These are phyloP conservation scores for Trichocomaceae sp. DNA, from an alignment of 2,329 filamentous ascomycete species.

Conservation along the genomic window DNA sequence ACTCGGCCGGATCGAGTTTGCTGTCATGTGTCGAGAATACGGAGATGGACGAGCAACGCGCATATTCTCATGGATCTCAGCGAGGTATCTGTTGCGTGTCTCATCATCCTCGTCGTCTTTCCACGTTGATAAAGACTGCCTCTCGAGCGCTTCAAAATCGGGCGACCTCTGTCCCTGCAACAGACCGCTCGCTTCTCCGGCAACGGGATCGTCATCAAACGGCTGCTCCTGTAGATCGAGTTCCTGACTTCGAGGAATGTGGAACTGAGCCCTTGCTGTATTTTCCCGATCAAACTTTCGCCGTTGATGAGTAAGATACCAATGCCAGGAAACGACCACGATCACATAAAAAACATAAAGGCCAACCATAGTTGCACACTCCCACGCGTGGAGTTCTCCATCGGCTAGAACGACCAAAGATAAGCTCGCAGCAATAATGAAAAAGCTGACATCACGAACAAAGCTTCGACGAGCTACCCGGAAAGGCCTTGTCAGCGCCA, in stretches of 20 bases:
- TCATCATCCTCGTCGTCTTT: constrained; percentile 47
- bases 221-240: constrained; percentile 50
- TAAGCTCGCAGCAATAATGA: constrained; percentile 78
- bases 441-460: constrained; percentile 85
- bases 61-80: constrained; percentile 91
- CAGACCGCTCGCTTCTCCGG: constrained; percentile 40
- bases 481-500: constrained; percentile 95
- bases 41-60: constrained; percentile 65
- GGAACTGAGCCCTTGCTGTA: constrained; percentile 66
- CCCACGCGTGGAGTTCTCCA: constrained; percentile 77
- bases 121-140: constrained; percentile 42
- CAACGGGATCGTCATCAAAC: constrained; percentile 50
- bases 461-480: constrained; percentile 85
- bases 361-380: constrained; percentile 81
- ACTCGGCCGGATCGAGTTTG: constrained; percentile 85
- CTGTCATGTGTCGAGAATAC: constrained; percentile 61
- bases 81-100: constrained; percentile 54
- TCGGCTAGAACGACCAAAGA: constrained; percentile 83
- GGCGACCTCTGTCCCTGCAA: constrained; percentile 48
- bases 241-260: constrained; percentile 55
- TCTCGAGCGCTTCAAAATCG: constrained; percentile 59
- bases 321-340: constrained; percentile 88
- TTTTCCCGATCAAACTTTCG: constrained; percentile 59
- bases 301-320: constrained; percentile 63
- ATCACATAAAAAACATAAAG: constrained; percentile 88